phyloP scores from a whole-genome alignment of 768 basidiomycete genomes.

The Termitomyces sp. region DNA sequence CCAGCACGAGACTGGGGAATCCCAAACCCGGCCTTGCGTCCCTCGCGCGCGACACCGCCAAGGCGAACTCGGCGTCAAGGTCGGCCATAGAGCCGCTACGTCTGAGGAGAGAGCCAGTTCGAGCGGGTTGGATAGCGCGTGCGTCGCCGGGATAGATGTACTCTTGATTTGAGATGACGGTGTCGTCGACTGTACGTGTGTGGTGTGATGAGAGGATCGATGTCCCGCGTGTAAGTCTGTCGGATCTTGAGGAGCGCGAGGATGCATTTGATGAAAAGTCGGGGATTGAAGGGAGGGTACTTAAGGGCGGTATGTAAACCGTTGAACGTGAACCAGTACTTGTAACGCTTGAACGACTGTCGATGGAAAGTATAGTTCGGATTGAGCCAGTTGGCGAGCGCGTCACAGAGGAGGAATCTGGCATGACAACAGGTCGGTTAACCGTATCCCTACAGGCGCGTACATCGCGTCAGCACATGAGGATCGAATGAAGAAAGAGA shows the following conservation, averaged over 20 bases:
- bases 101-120: slow-evolving; percentile 32
- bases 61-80: slow-evolving; percentile 54
- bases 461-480: not conserved
- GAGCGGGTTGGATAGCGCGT: slow-evolving; percentile 65
- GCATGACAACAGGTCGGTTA: slow-evolving; percentile 46
- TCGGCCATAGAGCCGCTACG: slow-evolving; percentile 76
- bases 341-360: slow-evolving; percentile 35
- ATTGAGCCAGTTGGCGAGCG: slow-evolving; percentile 56
- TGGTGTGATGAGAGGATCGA: slow-evolving; percentile 55
- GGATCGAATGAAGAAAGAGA: not conserved
- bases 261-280: slow-evolving; percentile 40
- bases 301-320: slow-evolving; percentile 73
- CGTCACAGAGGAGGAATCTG: slow-evolving; percentile 42
- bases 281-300: slow-evolving; percentile 63
- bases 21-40: slow-evolving; percentile 33
- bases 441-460: slow-evolving; percentile 63
- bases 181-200: slow-evolving; percentile 69
- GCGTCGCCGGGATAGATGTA: slow-evolving; percentile 71
- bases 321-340: slow-evolving; percentile 64
- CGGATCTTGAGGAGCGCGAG: slow-evolving; percentile 22
- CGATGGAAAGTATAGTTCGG: slow-evolving; percentile 60
- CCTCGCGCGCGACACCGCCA: slow-evolving; percentile 39
- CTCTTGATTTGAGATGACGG: slow-evolving; percentile 55
- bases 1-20: slow-evolving; percentile 31
- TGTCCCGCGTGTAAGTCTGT: slow-evolving; percentile 26